A percentile compares a stretch with the other conserved stretches of the same genome.
Conservation (phyloP, 768 basidiomycete genomes). For the Lactifluus pinguis region DNA sequence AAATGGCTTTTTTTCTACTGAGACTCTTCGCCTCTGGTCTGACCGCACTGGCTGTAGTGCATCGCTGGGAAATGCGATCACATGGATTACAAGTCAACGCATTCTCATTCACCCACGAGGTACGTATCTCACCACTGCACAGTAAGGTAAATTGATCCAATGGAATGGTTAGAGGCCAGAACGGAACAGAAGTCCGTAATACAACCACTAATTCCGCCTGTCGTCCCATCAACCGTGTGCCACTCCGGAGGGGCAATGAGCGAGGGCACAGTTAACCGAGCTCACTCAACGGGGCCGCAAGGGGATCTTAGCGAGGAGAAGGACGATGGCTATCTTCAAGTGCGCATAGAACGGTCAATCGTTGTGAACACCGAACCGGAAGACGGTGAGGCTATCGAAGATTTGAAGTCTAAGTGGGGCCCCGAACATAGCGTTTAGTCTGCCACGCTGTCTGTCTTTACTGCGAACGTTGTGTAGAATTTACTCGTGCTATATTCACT, state of each 20-base stretch:
- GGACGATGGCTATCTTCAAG: slow-evolving; percentile 15
- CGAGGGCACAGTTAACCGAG: background rate
- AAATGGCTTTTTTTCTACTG: background rate
- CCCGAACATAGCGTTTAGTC: background rate
- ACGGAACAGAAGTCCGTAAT: slow-evolving; percentile 5
- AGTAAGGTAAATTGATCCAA: background rate
- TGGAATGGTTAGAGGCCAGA: slow-evolving; percentile 17
- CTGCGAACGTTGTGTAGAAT: background rate
- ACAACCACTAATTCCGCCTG: background rate
- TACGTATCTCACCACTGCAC: slow-evolving; percentile 10
- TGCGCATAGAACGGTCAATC: slow-evolving; percentile 5
- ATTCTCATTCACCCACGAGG: slow-evolving; percentile 30
- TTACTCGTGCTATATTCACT: background rate
- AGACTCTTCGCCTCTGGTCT: background rate
- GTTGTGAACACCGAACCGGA: background rate
- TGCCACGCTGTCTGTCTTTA: background rate
- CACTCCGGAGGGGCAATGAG: background rate
- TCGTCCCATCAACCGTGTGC: background rate
- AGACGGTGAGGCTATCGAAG: background rate
- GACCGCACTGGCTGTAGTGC: slow-evolving; percentile 17
- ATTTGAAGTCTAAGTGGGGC: background rate
- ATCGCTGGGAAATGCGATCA: slow-evolving; percentile 26
- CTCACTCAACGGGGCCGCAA: background rate
- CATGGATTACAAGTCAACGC: slow-evolving; percentile 31
- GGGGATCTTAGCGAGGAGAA: background rate